phyloP scores from a whole-genome alignment of 768 basidiomycete genomes.

The Amanita phalloides region DNA sequence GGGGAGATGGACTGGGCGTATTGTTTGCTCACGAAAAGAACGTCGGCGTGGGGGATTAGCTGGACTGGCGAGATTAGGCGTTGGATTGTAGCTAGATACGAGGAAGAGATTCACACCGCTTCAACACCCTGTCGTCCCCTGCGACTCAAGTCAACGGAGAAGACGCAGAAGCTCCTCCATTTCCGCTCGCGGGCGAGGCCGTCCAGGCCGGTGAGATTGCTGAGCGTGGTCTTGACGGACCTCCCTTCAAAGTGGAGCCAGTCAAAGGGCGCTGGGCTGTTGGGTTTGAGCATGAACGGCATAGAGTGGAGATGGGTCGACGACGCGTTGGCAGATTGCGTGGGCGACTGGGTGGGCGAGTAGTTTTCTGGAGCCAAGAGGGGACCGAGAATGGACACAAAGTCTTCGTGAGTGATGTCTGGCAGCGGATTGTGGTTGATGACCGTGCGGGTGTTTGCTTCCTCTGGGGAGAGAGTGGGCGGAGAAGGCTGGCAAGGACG shows the following conservation, averaged over 20 bases:
- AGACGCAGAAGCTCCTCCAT: constrained; percentile 75
- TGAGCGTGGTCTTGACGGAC: constrained; percentile 67
- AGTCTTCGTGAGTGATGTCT: constrained; percentile 81
- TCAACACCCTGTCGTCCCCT: constrained; percentile 69
- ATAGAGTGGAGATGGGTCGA: constrained; percentile 19
- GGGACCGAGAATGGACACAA: constrained; percentile 71
- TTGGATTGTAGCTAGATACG: neutral
- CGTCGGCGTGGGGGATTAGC: constrained; percentile 77
- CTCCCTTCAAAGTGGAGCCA: constrained; percentile 85
- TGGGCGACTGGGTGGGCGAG: constrained; percentile 17
- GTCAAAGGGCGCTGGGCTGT: constrained; percentile 71
- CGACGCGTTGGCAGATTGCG: constrained; percentile 19
- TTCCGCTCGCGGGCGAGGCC: constrained; percentile 75
- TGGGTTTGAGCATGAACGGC: constrained; percentile 28
- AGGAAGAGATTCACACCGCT: constrained; percentile 41
- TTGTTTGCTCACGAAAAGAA: constrained; percentile 68
- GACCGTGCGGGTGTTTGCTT: constrained; percentile 53
- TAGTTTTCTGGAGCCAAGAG: constrained; percentile 77
- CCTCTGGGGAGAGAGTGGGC: constrained; percentile 23
- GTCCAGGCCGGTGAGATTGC: constrained; percentile 70
- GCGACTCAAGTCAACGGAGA: constrained; percentile 71
- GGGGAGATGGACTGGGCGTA: constrained; percentile 57
- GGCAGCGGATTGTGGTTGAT: constrained; percentile 85
- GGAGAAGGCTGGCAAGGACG: neutral
- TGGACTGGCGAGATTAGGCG: constrained; percentile 17